Evolutionary conservation across 306 rosid species (phyloP), one percentile per base, ranked within the genome.

Genomic region (Prosopis cineraria): DNA sequence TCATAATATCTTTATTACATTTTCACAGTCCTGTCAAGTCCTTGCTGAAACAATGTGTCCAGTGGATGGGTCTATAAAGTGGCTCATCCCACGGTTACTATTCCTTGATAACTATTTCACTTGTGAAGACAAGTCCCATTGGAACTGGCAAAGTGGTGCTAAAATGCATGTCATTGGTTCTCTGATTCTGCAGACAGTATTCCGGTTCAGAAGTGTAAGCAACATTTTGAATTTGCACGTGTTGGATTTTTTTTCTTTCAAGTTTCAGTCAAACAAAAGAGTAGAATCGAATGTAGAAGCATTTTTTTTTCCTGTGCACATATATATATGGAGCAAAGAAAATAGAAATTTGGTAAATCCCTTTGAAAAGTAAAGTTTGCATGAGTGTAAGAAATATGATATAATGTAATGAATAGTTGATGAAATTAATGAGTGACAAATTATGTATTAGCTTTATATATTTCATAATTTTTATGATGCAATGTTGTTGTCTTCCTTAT

Each of bases 141-240:
- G 99, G 98, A 86, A 29, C 78, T 93, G 92, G 95, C 84, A 80
- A 27, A 82, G 80, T 36, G 90, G 94, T 50, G 86, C 75, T 72
- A 91, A 76, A 81, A 88, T 95, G 79, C 85, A 86, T 36, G 85
- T 86, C 64, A 83, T 91, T 87, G 98, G 99, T 77, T 95, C 98
- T 83, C 79, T 93, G 73, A 90, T 93, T 79, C 92, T 95, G 80
- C 98, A 93, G 84, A 82, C 89, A 82, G 88, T 91, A 81, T 85
- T 85, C 76, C 80, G 86, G 24, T 85, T 85, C 71, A 73, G 39
- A 76, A 79, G 58, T 2, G 88, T 84, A 75, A 81, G 85, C 71
- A 80, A 70, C 16, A 71, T 81, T 48, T 76, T 73, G 50, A 75
- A 47, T 14, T 36, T 82, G 37, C 69, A 47, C 77, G 71, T 36